These are phyloP conservation scores for Boletus nobilissimus DNA, from an alignment of 1,284 basidiomycete genomes.

Conservation along the genomic window DNA sequence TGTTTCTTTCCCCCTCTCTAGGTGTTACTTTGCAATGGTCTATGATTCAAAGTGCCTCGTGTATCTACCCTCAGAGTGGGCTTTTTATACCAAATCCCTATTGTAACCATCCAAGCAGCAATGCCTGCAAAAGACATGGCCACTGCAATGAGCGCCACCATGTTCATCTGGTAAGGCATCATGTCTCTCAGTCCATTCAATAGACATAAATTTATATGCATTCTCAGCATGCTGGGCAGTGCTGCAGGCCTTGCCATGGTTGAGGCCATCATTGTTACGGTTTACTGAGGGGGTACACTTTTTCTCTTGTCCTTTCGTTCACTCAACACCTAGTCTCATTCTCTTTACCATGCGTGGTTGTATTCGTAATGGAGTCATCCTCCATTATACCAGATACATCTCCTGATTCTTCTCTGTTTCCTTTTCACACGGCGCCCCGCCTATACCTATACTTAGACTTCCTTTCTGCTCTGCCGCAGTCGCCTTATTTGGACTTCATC, in stretches of 20 bases:
- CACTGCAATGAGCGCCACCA: conserved; percentile 75
- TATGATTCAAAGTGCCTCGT: conserved; percentile 61
- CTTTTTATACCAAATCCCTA: conserved; percentile 72
- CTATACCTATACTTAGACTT: no score
- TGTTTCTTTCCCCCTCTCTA: conserved; percentile 31
- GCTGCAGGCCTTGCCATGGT: conserved; percentile 79
- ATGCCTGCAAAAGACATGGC: conserved; percentile 88
- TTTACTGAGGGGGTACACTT: no score
- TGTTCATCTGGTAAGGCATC: conserved; percentile 59
- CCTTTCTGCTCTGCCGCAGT: no score
- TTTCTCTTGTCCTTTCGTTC: no score
- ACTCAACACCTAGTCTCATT: no score
- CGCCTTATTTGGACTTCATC: no score
- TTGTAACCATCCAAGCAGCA: conserved; percentile 79
- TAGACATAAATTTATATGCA: neutral
- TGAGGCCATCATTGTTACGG: no score
- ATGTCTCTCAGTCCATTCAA: neutral
- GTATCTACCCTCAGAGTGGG: conserved; percentile 72
- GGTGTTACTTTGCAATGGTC: neutral
- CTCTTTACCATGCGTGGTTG: no score
- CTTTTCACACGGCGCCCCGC: no score
- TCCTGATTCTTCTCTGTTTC: no score
- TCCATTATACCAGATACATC: no score
- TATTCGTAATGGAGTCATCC: no score
- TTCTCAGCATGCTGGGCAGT: conserved; percentile 69